Percentiles rank a stretch among this genome's conserved stretches.
phyloP scores from a whole-genome alignment of 1,284 basidiomycete genomes.

The Exobasidium rhododendri region DNA sequence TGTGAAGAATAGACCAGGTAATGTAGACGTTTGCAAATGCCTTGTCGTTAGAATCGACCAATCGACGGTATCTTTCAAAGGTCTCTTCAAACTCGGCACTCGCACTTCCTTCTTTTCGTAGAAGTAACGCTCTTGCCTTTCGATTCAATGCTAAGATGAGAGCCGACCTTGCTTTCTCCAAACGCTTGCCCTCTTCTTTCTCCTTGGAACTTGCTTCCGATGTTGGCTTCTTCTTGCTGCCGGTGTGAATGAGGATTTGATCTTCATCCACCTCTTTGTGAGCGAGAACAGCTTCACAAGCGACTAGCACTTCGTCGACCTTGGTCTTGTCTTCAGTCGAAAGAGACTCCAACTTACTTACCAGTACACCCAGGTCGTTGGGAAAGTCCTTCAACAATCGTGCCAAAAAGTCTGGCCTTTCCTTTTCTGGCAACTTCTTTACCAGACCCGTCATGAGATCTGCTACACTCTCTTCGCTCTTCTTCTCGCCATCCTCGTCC shows the following conservation, averaged over 20 bases:
- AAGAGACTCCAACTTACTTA: slow-evolving; percentile 45
- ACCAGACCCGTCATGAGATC: slow-evolving; percentile 49
- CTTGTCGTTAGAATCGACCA: slow-evolving; percentile 33
- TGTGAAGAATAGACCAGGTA: slow-evolving; percentile 40
- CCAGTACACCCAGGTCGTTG: slow-evolving; percentile 42
- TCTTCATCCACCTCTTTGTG: slow-evolving; percentile 38
- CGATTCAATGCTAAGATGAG: slow-evolving; percentile 46
- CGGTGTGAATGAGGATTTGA: slow-evolving; percentile 42
- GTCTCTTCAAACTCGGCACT: slow-evolving; percentile 22
- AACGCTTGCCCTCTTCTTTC: slow-evolving; percentile 41
- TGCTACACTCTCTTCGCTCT: slow-evolving; percentile 32
- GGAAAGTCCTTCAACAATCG: slow-evolving; percentile 47
- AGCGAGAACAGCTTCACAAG: slow-evolving; percentile 39
- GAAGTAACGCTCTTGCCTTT: slow-evolving; percentile 34
- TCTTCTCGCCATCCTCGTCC: slow-evolving; percentile 23
- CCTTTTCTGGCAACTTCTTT: slow-evolving; percentile 49
- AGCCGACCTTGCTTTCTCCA: slow-evolving; percentile 47
- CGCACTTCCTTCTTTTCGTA: slow-evolving; percentile 20
- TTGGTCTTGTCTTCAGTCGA: slow-evolving; percentile 25
- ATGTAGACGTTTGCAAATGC: slow-evolving; percentile 40
- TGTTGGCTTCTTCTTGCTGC: slow-evolving; percentile 37
- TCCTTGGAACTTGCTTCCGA: slow-evolving; percentile 47
- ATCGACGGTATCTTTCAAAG: slow-evolving; percentile 7
- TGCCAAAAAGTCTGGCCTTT: slow-evolving; percentile 46
- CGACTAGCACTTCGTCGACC: slow-evolving; percentile 22